Evolutionary conservation across 75 land plant genomes (phyloP), one percentile per base, ranked within the genome.

Genomic region (Sequoiadendron giganteum): DNA sequence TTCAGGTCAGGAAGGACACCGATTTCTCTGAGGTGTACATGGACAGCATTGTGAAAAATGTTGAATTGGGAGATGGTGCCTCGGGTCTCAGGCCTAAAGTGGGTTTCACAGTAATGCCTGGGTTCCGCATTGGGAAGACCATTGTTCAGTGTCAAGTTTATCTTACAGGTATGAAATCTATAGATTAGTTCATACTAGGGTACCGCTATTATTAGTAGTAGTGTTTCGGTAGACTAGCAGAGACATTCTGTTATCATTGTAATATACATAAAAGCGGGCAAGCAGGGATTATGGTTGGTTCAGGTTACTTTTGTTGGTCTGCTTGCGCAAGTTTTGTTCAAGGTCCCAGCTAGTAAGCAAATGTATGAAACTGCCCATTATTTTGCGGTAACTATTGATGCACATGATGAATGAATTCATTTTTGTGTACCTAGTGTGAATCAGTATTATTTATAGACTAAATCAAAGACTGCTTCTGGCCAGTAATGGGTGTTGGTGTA

Each of bases 61-160:
- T 92, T 73, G 91, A 93, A 28, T 83, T 89, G 72, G 96, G 85
- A 10, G 93, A 89, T 15, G 90, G 48, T 16, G 90, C 89, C 18
- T 32, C 90, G 54, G 88, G 87, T 42, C 52, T 85, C 21, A 93
- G 89, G 87, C 92, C 92, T 21, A 92, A 89, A 45, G 94, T 93
- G 15, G 99, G 96, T 32, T 90, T 98, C 58, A 98, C 94, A 91
- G 95, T 98, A 1, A 95, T 96, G 94, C 99, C 99, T 39, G 99
- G 99, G 1, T 98, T 98, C 82, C 91, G 88, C 72, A 88, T 98
- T 25, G 95, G 93, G 10, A 95, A 93, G 48, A 93, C 87, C 85
- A 89, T 96, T 40, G 90, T 98, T 49, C 95, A 92, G 85, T 89
- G 93, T 65, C 93, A 93, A 86, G 99, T 98, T 47, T 98, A 98